Base-by-base conservation (phyloP, 1,139 yeast genomes). In the Nadsonia commutata region DNA sequence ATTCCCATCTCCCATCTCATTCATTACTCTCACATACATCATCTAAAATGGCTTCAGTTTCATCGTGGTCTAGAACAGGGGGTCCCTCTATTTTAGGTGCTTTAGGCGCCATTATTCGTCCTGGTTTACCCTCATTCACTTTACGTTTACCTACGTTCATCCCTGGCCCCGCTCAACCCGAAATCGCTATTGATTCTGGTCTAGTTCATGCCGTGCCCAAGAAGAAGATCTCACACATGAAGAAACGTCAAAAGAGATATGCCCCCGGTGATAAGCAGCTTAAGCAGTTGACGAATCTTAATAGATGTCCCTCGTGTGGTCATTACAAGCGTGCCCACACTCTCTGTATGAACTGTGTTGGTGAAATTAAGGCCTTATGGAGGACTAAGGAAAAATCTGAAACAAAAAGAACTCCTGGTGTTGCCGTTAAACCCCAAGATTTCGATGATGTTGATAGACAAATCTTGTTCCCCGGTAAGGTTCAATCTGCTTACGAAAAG, bases 261-360 rank as follows among this genome's bases (percentile, higher is more conserved):
- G 82, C 84, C 16, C 88, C 95, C 3, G 94, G 86, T 11, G 71
- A 75, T 49, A 88, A 85, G 60, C 93, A 86, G 56, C 68, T 82
- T 51, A 76, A 84, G 59, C 78, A 79, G 44, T 69, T 83, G 51
- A 74, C 78, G 47, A 81, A 83, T 58, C 66, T 90, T 54, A 84
- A 81, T 50, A 74, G 94, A 59, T 90, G 98, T 61, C 95, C 97
- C 3, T 81, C 95, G 1, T 90, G 98, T 65, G 98, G 98, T 38
- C 82, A 83, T 50, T 81, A 77, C 53, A 88, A 88, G 64, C 72
- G 96, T 57, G 78, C 93, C 2, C 95, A 88, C 61, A 78, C 86
- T 45, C 71, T 88, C 60, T 88, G 98, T 64, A 85, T 85, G 94
- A 75, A 82, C 58, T 88, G 98, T 64, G 88, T 85, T 49, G 76